A percentile compares a stretch with the other conserved stretches of the same genome.
phyloP scores from a whole-genome alignment of 2,329 filamentous ascomycete species.

The Xylaria arbuscula region DNA sequence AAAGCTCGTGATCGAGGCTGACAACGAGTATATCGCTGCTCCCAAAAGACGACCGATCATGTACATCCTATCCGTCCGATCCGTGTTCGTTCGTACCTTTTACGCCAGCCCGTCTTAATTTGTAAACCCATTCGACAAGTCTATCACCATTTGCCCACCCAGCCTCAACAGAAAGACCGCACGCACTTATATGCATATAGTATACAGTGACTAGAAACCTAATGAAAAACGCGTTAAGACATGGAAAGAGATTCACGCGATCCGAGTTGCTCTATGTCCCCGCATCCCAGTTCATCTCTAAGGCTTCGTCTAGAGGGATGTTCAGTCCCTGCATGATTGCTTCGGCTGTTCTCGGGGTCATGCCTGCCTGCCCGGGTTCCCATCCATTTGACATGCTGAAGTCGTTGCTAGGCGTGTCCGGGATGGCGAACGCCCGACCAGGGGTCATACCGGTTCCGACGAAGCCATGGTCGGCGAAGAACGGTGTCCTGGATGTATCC shows the following conservation, averaged over 20 bases:
- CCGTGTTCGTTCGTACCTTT: background rate
- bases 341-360: slow-evolving; percentile 65
- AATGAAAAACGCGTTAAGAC: background rate
- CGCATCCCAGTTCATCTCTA: slow-evolving; percentile 65
- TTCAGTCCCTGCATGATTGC: slow-evolving; percentile 67
- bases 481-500: slow-evolving; percentile 53
- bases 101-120: slow-evolving; percentile 10
- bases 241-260: background rate
- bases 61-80: slow-evolving; percentile 9
- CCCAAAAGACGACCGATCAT: background rate
- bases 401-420: slow-evolving; percentile 52
- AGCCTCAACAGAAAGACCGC: background rate
- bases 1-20: slow-evolving; percentile 9
- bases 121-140: slow-evolving; percentile 10
- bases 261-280: slow-evolving; percentile 35
- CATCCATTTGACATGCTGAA: slow-evolving; percentile 61
- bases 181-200: background rate
- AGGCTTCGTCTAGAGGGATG: slow-evolving; percentile 67
- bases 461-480: slow-evolving; percentile 57
- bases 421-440: slow-evolving; percentile 51
- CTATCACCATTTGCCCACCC: slow-evolving; percentile 6
- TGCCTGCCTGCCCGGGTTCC: slow-evolving; percentile 58
- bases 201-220: background rate
- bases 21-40: slow-evolving; percentile 3
- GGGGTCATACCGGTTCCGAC: slow-evolving; percentile 53